Conservation (phyloP, 345 rosid genomes). For the Pelargonium nanum region DNA sequence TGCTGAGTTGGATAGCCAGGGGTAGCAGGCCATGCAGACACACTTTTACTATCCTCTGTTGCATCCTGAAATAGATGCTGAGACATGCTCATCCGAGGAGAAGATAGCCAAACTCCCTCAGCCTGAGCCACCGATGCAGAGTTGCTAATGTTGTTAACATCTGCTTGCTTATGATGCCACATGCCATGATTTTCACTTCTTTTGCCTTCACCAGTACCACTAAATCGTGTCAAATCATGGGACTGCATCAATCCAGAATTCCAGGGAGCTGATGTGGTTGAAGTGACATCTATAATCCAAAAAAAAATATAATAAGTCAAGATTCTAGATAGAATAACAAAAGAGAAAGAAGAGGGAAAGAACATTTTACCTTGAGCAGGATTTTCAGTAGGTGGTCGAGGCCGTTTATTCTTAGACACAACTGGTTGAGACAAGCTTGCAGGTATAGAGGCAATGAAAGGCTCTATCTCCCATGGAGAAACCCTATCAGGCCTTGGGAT, state of each 20-base stretch:
- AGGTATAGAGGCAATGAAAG: conserved; percentile 40
- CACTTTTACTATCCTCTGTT: conserved; percentile 42
- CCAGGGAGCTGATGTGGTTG: conserved; percentile 51
- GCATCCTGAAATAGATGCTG: conserved; percentile 38
- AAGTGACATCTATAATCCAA: conserved; percentile 28
- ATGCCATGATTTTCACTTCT: conserved; percentile 29
- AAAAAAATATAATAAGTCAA: conserved; percentile 1
- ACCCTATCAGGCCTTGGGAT: conserved; percentile 71
- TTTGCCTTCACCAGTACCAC: conserved; percentile 37
- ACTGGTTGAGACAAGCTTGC: conserved; percentile 33
- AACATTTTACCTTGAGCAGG: conserved; percentile 32
- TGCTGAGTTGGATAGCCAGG: conserved; percentile 30
- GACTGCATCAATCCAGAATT: conserved; percentile 38
- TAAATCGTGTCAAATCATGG: conserved; percentile 38
- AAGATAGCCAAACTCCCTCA: conserved; percentile 44
- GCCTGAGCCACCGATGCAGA: conserved; percentile 27
- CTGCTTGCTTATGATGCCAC: conserved; percentile 42
- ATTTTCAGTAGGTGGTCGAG: conserved; percentile 42
- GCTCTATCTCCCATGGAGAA: conserved; percentile 94
- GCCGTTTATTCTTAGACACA: conserved; percentile 55
- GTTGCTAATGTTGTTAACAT: conserved; percentile 26
- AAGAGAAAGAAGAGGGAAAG: background rate
- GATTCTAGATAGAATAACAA: background rate
- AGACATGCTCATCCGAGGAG: conserved; percentile 33
- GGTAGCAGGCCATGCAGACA: conserved; percentile 32